Evolutionary conservation across 2,329 filamentous ascomycete species (phyloP).

Genomic region (Pseudocercospora macadamiae): DNA sequence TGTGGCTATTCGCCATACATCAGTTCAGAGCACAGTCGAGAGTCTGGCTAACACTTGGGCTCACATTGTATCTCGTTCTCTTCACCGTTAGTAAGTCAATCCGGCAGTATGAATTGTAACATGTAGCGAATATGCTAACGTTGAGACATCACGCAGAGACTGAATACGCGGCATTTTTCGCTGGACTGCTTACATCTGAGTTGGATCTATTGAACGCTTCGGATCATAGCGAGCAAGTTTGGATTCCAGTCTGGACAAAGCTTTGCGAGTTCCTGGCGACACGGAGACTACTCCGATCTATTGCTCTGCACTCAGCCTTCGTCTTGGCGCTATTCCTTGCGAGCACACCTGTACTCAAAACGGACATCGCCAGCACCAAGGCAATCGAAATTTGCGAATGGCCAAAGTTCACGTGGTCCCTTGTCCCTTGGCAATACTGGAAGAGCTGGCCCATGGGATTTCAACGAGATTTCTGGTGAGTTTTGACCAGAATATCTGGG

Average conservation of each 20-base stretch:
- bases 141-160: constrained; percentile 46
- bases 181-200: constrained; percentile 65
- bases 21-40: constrained; percentile 17
- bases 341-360: constrained; percentile 9
- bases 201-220: constrained; percentile 58
- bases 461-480: constrained; percentile 15
- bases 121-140: background rate
- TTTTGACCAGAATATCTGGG: background rate
- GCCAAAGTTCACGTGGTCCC: constrained; percentile 10
- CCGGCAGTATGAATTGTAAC: background rate
- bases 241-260: constrained; percentile 18
- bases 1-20: constrained; percentile 55
- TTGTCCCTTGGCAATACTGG: constrained; percentile 14
- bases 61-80: constrained; percentile 22
- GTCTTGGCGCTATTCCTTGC: constrained; percentile 21
- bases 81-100: constrained; percentile 11
- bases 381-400: constrained; percentile 13
- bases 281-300: constrained; percentile 4
- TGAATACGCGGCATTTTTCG: constrained; percentile 62
- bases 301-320: constrained; percentile 20
- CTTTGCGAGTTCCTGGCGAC: constrained; percentile 5
- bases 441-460: background rate
- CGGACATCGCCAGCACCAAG: background rate
- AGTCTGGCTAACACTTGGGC: constrained; percentile 18
- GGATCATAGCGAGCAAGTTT: constrained; percentile 11